Percentiles rank a stretch among this genome's conserved stretches.
These are phyloP conservation scores for Carex myosuroides DNA, from an alignment of 176 grass and related monocot genomes.

Conservation along the genomic window DNA sequence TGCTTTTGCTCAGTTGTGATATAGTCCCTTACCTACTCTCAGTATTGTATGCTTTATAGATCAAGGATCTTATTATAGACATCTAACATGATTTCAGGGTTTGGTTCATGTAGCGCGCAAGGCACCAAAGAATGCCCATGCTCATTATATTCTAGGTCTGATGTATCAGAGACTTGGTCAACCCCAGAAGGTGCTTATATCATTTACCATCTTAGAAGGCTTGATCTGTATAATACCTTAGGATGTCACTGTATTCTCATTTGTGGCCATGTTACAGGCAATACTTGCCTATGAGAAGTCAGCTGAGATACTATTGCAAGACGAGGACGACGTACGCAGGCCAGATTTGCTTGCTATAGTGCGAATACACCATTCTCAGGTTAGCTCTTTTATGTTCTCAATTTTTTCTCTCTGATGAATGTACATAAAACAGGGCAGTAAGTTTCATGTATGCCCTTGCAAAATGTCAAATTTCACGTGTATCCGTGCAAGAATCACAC, in stretches of 20 bases:
- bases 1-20: neutral
- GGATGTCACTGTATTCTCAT: conserved; percentile 4
- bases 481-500: neutral
- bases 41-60: neutral
- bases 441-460: neutral
- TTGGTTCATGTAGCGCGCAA: conserved; percentile 85
- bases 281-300: conserved; percentile 79
- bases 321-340: conserved; percentile 80
- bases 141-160: conserved; percentile 88
- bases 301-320: conserved; percentile 81
- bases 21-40: neutral
- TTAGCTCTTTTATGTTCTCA: conserved; percentile 22
- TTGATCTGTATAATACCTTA: conserved; percentile 19
- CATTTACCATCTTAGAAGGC: neutral
- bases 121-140: conserved; percentile 92
- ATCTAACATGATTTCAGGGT: conserved; percentile 43
- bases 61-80: conserved; percentile 14
- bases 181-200: conserved; percentile 75
- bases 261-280: conserved; percentile 50
- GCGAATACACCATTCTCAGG: conserved; percentile 94
- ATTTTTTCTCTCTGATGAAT: neutral
- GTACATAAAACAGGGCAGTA: neutral
- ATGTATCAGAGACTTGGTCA: conserved; percentile 99
- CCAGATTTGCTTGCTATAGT: conserved; percentile 86
- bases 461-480: neutral